phyloP scores from a whole-genome alignment of 1,139 yeast species.

The Yamadazyma mexicana region DNA sequence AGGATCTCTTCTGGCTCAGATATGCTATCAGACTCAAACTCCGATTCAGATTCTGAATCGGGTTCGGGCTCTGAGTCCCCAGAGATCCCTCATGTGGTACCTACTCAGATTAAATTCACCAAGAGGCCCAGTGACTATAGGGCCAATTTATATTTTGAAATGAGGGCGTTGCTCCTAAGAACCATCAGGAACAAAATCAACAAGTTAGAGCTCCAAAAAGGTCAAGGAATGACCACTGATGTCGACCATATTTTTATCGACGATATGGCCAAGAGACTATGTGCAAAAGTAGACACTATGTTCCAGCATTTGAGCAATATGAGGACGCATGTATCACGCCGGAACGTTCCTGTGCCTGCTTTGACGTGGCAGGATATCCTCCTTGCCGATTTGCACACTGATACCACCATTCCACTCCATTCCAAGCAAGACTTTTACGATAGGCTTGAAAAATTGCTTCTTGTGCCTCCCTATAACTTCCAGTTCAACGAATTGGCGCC shows the following conservation, averaged over 20 bases:
- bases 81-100: background rate
- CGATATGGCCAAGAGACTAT: constrained; percentile 22
- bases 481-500: constrained; percentile 10
- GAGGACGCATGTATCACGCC: background rate
- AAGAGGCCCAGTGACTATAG: constrained; percentile 23
- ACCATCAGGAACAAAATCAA: constrained; percentile 25
- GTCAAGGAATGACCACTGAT: constrained; percentile 18
- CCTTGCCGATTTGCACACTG: constrained; percentile 9
- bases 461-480: constrained; percentile 10
- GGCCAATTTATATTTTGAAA: constrained; percentile 35
- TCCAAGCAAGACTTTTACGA: constrained; percentile 9
- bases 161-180: constrained; percentile 38
- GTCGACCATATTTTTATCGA: constrained; percentile 20
- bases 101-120: background rate
- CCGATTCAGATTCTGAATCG: constrained; percentile 5
- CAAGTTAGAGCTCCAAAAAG: constrained; percentile 8
- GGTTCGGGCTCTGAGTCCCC: background rate
- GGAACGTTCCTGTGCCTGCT: background rate
- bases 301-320: constrained; percentile 2
- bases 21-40: constrained; percentile 10
- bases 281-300: constrained; percentile 19
- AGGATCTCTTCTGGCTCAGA: constrained; percentile 8
- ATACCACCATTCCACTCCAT: background rate
- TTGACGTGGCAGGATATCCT: constrained; percentile 17
- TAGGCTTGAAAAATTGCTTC: constrained; percentile 11